Evolutionary conservation across 2,329 filamentous ascomycete genomes (phyloP).

Genomic region (Fusarium praegraminearum): DNA sequence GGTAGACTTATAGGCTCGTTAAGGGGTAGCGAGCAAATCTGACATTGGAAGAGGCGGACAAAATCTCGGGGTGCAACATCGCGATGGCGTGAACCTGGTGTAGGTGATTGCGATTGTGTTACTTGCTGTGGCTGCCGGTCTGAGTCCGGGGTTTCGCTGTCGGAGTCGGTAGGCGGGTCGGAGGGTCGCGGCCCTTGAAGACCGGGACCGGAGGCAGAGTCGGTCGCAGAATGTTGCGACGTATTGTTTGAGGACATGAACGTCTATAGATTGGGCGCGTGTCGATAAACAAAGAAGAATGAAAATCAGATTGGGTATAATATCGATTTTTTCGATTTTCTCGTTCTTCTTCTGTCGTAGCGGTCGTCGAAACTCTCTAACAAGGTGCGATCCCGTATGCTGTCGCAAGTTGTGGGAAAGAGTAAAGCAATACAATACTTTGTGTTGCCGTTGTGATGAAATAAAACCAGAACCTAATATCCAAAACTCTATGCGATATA

Average conservation of each 20-base stretch:
- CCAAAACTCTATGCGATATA: slow-evolving; percentile 11
- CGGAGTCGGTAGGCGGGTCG: slow-evolving; percentile 17
- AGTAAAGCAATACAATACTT: not conserved
- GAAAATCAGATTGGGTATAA: slow-evolving; percentile 5
- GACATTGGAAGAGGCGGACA: slow-evolving; percentile 82
- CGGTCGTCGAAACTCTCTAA: slow-evolving; percentile 42
- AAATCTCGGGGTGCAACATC: slow-evolving; percentile 48
- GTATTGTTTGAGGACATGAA: slow-evolving; percentile 40
- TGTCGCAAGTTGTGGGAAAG: not conserved
- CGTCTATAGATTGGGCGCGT: slow-evolving; percentile 23
- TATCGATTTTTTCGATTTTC: not conserved
- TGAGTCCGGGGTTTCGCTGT: slow-evolving; percentile 18
- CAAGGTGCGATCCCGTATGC: slow-evolving; percentile 40
- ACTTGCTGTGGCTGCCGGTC: slow-evolving; percentile 17
- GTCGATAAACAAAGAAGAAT: not conserved
- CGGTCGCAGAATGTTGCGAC: slow-evolving; percentile 26
- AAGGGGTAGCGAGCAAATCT: slow-evolving; percentile 76
- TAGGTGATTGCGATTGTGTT: slow-evolving; percentile 22
- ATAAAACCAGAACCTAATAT: not conserved
- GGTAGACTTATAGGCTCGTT: slow-evolving; percentile 79
- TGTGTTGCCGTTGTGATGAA: slow-evolving; percentile 8
- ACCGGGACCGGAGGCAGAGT: slow-evolving; percentile 32
- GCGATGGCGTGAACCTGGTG: slow-evolving; percentile 20
- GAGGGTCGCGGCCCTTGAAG: slow-evolving; percentile 7
- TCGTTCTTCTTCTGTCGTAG: slow-evolving; percentile 17